phyloP scores from a whole-genome alignment of 345 rosid genomes.

The Syzygium grande region DNA sequence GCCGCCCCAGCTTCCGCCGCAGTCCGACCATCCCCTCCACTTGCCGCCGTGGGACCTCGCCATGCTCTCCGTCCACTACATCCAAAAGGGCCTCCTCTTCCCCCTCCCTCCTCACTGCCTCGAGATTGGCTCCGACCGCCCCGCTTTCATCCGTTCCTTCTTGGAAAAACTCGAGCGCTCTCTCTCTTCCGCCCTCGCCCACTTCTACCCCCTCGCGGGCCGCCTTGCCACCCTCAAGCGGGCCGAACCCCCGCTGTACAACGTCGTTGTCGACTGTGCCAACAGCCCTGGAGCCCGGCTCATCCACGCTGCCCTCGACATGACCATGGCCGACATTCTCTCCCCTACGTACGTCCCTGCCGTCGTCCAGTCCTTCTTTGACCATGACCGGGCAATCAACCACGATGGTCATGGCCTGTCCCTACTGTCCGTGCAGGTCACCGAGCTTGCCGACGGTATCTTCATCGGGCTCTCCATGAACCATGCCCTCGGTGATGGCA shows the following conservation, averaged over 20 bases:
- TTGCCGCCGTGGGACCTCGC: constrained; percentile 63
- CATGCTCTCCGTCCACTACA: constrained; percentile 57
- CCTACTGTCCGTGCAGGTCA: constrained; percentile 53
- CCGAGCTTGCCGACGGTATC: constrained; percentile 57
- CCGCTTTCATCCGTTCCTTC: constrained; percentile 18
- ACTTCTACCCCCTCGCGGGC: constrained; percentile 72
- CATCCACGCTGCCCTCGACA: constrained; percentile 36
- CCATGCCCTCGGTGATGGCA: constrained; percentile 56
- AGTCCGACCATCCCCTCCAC: constrained; percentile 30
- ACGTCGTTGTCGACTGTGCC: constrained; percentile 38
- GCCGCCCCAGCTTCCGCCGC: constrained; percentile 20
- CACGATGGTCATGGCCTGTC: constrained; percentile 52
- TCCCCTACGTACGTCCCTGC: constrained; percentile 44
- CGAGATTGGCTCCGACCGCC: not conserved
- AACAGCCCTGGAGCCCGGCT: constrained; percentile 41
- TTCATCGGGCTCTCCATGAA: constrained; percentile 65
- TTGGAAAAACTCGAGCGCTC: constrained; percentile 39
- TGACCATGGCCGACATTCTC: constrained; percentile 33
- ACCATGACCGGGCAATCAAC: constrained; percentile 48
- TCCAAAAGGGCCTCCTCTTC: constrained; percentile 58
- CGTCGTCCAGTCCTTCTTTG: constrained; percentile 62
- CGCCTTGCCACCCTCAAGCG: constrained; percentile 24
- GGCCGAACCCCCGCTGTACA: constrained; percentile 24
- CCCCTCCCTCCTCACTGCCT: constrained; percentile 28
- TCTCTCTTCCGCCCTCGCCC: constrained; percentile 44